phyloP scores from a whole-genome alignment of 1,284 basidiomycete species.

The Trametes pubescens region DNA sequence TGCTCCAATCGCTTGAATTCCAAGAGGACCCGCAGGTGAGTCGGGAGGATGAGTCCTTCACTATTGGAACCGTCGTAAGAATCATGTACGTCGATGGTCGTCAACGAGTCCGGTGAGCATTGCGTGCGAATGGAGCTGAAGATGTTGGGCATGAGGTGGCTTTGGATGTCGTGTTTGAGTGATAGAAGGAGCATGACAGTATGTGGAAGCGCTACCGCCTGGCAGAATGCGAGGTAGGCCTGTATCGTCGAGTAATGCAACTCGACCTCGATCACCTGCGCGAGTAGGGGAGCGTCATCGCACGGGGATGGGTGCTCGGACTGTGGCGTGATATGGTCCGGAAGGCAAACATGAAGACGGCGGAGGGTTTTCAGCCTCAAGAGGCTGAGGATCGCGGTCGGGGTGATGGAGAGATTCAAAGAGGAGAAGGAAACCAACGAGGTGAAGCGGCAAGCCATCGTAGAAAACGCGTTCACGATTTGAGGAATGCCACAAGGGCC shows the following conservation, averaged over 20 bases:
- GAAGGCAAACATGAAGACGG: neutral
- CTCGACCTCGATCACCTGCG: neutral
- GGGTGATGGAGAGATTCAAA: neutral
- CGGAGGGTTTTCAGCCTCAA: neutral
- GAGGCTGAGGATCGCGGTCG: neutral
- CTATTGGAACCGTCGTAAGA: neutral
- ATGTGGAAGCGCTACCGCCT: neutral
- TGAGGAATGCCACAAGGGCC: neutral
- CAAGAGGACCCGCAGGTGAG: constrained; percentile 1
- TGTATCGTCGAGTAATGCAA: neutral
- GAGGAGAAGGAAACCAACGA: neutral
- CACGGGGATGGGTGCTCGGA: neutral
- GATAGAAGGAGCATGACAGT: neutral
- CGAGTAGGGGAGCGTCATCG: neutral
- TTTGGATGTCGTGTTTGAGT: neutral
- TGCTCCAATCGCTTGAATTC: neutral
- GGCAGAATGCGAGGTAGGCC: constrained; percentile 4
- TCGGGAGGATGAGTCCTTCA: neutral
- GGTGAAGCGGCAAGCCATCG: neutral
- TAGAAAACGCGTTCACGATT: neutral
- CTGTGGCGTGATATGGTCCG: neutral
- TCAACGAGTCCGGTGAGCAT: neutral
- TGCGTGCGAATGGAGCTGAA: neutral
- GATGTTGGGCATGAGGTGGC: neutral
- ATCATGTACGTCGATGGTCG: neutral